phyloP scores from a whole-genome alignment of 2,329 filamentous ascomycete genomes.

The Colletotrichum eremochloae region DNA sequence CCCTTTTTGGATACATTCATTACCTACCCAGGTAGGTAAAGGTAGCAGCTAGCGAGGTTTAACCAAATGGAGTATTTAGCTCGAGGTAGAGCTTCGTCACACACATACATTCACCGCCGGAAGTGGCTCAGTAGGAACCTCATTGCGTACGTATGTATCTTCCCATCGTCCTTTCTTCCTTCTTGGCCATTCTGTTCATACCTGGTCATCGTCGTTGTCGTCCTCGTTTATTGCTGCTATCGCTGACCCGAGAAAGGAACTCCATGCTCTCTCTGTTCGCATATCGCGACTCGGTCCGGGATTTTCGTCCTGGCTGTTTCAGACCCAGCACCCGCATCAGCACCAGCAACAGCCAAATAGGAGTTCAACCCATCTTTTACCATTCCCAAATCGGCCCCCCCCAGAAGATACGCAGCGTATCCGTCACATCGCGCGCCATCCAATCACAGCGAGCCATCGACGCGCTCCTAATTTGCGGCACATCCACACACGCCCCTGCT shows the following conservation, averaged over 20 bases:
- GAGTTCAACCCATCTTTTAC: conserved; percentile 13
- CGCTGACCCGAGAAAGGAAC: background rate
- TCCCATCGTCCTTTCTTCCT: background rate
- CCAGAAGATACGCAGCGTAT: conserved; percentile 19
- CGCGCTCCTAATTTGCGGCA: conserved; percentile 40
- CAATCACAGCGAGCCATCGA: conserved; percentile 27
- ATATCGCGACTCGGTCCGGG: conserved; percentile 11
- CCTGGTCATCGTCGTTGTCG: background rate
- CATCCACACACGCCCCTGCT: conserved; percentile 27
- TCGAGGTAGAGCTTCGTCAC: too few relatives aligned
- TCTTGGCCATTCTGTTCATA: background rate
- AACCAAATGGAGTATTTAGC: too few relatives aligned
- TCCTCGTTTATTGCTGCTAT: too few relatives aligned
- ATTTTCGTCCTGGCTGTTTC: too few relatives aligned
- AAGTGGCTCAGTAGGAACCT: background rate
- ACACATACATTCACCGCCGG: background rate
- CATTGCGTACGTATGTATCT: too few relatives aligned
- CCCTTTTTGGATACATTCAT: background rate
- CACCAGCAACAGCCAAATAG: conserved; percentile 24
- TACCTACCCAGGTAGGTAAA: too few relatives aligned
- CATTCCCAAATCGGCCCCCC: conserved; percentile 27
- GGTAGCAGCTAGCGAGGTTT: too few relatives aligned
- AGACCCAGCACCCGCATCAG: conserved; percentile 13
- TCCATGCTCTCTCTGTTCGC: background rate
- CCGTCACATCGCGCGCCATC: conserved; percentile 38